These are phyloP conservation scores for Rostrohypoxylon terebratum DNA, from an alignment of 495 filamentous ascomycete species.

Conservation along the genomic window DNA sequence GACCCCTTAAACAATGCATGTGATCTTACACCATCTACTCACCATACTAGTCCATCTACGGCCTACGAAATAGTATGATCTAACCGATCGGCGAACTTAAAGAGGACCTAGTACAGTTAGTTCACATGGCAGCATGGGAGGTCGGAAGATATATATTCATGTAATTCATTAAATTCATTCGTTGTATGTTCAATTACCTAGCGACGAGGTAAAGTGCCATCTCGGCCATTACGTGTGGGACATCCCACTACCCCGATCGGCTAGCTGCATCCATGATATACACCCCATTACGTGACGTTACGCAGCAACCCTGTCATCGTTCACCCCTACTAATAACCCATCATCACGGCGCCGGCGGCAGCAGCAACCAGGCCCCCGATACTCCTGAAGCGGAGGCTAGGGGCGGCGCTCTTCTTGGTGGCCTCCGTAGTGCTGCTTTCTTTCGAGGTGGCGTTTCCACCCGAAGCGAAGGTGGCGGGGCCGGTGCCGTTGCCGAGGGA, in stretches of 20 bases:
- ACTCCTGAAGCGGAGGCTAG: background rate
- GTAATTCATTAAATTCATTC: background rate
- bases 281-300: background rate
- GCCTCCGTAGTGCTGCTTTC: background rate
- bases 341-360: background rate
- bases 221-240: background rate
- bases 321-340: constrained; percentile 7
- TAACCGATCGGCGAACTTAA: no score
- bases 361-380: background rate
- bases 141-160: background rate
- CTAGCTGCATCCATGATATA: background rate
- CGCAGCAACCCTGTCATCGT: constrained; percentile 12
- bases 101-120: no score
- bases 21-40: no score
- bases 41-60: no score
- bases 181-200: background rate
- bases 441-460: background rate
- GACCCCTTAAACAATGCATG: no score
- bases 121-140: no score
- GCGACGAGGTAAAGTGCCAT: background rate
- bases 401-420: background rate
- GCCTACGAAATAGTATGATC: no score
- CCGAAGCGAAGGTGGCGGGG: constrained; percentile 25
- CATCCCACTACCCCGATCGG: background rate
- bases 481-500: constrained; percentile 51